Evolutionary conservation across 1,284 basidiomycete species (phyloP), one percentile per base, ranked within the genome.

Genomic region (Schizopora paradoxa): DNA sequence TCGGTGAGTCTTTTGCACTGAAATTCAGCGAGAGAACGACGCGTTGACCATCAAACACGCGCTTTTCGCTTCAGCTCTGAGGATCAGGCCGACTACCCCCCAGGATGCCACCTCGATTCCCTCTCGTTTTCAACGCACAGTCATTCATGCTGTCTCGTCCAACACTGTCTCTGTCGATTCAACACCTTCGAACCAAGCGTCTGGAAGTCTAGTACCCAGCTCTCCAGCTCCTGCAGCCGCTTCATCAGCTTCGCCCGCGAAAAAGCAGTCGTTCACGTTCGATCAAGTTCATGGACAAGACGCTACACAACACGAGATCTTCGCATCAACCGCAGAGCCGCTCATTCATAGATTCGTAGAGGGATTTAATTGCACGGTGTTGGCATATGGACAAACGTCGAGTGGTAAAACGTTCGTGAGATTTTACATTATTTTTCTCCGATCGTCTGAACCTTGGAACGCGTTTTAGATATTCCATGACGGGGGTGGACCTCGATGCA

Each of bases 321-420:
- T 91, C 66, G 81, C 82, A 31, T 75, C 77, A 5, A 90, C 89
- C 19, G 90, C 92, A 5, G 79, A 83, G 48, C 86, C 91, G 19
- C 82, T 96, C 54, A 77, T 98, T 52, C 82, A 86, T 23, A 87
- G 90, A 53, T 99, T 98, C 65, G 62, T 97, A 37, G 91, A 94
- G 59, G 95, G 95, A 8, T 95, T 93, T 69, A 99, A 99, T 68
- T 95, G 93, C 53, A 99, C 96, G 29, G 87, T 99, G 52, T 79
- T 99, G 51, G 95, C 95, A 43, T 99, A 99, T 67, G 95, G 96
- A 10, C 96, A 99, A 63, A 99, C 95, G 0, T 91, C 88, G 53
- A 93, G 89, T 52, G 95, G 95, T 41, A 99, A 98, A 72, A 95
- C 91, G 0, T 95, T 92, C 65, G 93, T 31, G 13, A 13, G 13